phyloP scores from a whole-genome alignment of 305 asterid genomes.

The Solanum hybrid region DNA sequence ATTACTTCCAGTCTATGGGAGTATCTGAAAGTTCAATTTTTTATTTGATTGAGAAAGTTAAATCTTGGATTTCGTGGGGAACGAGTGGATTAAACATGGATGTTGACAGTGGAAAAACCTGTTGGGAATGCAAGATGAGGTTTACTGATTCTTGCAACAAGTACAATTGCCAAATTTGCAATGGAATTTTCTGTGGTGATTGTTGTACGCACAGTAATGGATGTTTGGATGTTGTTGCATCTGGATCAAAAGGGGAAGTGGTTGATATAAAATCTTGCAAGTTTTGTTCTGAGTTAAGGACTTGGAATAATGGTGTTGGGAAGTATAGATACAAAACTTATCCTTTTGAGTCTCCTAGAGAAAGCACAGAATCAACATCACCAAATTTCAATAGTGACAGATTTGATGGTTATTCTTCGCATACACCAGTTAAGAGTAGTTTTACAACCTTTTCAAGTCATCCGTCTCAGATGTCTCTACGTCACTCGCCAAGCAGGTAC shows the following conservation, averaged over 20 bases:
- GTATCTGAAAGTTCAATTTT: constrained; percentile 40
- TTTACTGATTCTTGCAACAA: constrained; percentile 29
- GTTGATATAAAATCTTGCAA: constrained; percentile 41
- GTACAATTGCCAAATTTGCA: constrained; percentile 60
- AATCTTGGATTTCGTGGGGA: constrained; percentile 59
- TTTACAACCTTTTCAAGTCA: constrained; percentile 32
- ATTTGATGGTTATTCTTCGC: constrained; percentile 40
- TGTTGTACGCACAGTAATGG: constrained; percentile 44
- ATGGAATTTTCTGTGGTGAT: constrained; percentile 41
- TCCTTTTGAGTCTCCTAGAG: constrained; percentile 71
- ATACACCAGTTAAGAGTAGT: constrained; percentile 29
- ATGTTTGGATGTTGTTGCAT: constrained; percentile 20
- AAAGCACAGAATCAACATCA: constrained; percentile 64
- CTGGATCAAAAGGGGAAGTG: constrained; percentile 13
- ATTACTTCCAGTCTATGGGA: constrained; percentile 46
- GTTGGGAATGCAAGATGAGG: constrained; percentile 41
- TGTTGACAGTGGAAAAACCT: constrained; percentile 19
- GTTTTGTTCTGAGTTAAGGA: constrained; percentile 39
- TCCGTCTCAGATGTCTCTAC: constrained; percentile 35
- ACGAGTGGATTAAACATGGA: constrained; percentile 34
- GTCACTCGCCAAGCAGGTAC: constrained; percentile 70
- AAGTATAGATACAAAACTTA: constrained; percentile 51
- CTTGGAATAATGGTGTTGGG: constrained; percentile 26
- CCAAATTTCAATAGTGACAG: constrained; percentile 62
- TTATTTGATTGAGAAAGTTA: constrained; percentile 55